Evolutionary conservation across 148 eudicot genomes (phyloP).

Genomic region (Persicaria tinctoria): DNA sequence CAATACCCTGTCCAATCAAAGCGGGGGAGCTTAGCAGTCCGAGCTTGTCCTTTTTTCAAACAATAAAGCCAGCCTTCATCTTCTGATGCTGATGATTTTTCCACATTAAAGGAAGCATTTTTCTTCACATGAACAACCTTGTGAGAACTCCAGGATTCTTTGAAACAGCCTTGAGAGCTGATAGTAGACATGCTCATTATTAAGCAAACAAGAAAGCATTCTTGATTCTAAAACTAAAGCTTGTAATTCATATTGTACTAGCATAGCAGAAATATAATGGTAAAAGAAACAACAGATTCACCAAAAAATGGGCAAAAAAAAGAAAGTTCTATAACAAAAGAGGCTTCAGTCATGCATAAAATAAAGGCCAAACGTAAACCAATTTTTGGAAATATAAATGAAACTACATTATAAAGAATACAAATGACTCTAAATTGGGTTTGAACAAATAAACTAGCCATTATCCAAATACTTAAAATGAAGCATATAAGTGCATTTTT

Average conservation of each 20-base stretch:
- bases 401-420: not conserved
- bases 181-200: slow-evolving; percentile 17
- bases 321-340: not conserved
- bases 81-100: slow-evolving; percentile 25
- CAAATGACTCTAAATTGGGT: not conserved
- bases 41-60: slow-evolving; percentile 78
- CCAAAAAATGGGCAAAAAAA: not conserved
- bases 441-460: not conserved
- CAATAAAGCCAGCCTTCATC: slow-evolving; percentile 83
- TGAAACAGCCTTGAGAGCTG: slow-evolving; percentile 98
- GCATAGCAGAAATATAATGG: not conserved
- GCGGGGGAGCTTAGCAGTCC: slow-evolving; percentile 65
- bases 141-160: slow-evolving; percentile 93
- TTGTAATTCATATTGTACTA: not conserved
- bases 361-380: not conserved
- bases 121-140: slow-evolving; percentile 67
- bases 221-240: not conserved
- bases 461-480: not conserved
- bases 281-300: not conserved
- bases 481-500: too few relatives aligned
- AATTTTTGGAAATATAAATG: not conserved
- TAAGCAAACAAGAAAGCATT: not conserved
- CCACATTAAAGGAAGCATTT: slow-evolving; percentile 36
- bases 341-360: not conserved
- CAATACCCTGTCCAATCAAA: slow-evolving; percentile 97